These are phyloP conservation scores for Ogataea hybrid DNA, from an alignment of 1,139 yeast species.

Conservation along the genomic window DNA sequence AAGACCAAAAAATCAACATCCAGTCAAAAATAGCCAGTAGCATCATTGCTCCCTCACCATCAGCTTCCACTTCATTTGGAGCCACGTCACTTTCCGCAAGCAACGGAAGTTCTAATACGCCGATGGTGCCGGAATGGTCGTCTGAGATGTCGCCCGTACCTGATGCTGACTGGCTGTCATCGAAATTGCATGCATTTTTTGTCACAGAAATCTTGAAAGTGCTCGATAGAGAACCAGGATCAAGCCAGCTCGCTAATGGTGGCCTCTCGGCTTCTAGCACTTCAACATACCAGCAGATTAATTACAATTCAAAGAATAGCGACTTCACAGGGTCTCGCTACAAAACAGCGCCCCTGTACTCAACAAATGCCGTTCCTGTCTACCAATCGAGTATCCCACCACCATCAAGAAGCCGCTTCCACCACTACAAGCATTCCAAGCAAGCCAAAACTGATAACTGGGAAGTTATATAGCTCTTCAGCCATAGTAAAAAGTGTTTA, in stretches of 20 bases:
- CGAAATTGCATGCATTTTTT: slow-evolving; percentile 15
- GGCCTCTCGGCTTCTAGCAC: slow-evolving; percentile 14
- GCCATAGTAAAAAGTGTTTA: neutral
- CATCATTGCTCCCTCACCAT: slow-evolving; percentile 10
- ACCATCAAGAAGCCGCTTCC: slow-evolving; percentile 4
- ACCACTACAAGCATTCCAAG: slow-evolving; percentile 2
- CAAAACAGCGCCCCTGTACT: slow-evolving; percentile 12
- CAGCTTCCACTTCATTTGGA: slow-evolving; percentile 12
- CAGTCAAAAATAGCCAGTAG: slow-evolving; percentile 8
- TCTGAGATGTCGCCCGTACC: slow-evolving; percentile 1
- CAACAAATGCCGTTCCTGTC: slow-evolving; percentile 10
- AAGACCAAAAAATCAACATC: slow-evolving; percentile 15
- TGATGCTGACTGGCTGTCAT: slow-evolving; percentile 9
- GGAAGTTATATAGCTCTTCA: slow-evolving; percentile 19
- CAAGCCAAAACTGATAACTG: slow-evolving; percentile 18
- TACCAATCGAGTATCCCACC: slow-evolving; percentile 10
- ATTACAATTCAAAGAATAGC: neutral
- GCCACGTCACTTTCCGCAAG: slow-evolving; percentile 11
- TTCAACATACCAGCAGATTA: slow-evolving; percentile 16
- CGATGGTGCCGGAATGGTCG: slow-evolving; percentile 1
- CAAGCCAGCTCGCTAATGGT: slow-evolving; percentile 10
- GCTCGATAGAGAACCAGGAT: slow-evolving; percentile 11
- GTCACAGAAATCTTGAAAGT: slow-evolving; percentile 10
- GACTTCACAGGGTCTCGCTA: slow-evolving; percentile 5
- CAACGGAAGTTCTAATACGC: slow-evolving; percentile 1